Base-by-base conservation (phyloP, 441 rosid genomes). In the Pelargonium fulgidum region DNA sequence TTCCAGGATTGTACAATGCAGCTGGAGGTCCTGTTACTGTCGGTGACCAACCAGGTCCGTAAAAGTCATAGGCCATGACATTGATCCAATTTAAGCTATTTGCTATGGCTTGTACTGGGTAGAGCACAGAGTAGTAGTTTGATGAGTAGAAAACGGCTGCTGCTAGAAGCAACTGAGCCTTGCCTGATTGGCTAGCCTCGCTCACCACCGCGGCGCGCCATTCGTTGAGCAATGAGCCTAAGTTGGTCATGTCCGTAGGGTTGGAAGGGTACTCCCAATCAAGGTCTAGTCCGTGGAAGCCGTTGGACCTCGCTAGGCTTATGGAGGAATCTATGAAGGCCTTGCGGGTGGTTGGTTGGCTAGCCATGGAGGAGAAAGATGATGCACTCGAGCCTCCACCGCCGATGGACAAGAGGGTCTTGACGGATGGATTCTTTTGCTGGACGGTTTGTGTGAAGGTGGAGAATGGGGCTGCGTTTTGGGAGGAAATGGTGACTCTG, bases 21-120 rank as follows among this genome's bases (percentile, higher is more conserved):
- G 91, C 87, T 0, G 84, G 87, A 10, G 96, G 86, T 9, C 96
- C 91, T 0, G 89, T 87, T 0, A 76, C 75, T 0, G 1, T 7
- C 0, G 59, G 64, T 19, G 83, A 75, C 84, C 86, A 81, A 26
- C 77, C 68, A 1, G 90, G 78, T 8, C 82, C 83, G 12, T 76
- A 79, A 63, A 84, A 87, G 70, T 87, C 96, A 62, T 85, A 89
- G 1, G 86, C 81, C 90, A 86, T 87, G 12, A 76, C 70, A 17
- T 86, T 85, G 71, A 86, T 72, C 91, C 91, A 90, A 22, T 90
- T 89, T 82, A 89, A 56, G 77, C 76, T 81, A 4, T 59, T 66
- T 4, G 81, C 72, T 62, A 89, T 65, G 3, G 76, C 70, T 50
- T 71, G 74, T 66, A 77, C 73, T 4, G 88, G 88, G 56, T 87